Percentiles rank a stretch among this genome's conserved stretches.
Conservation (phyloP, 768 basidiomycete genomes). For the Suillus placidus region DNA sequence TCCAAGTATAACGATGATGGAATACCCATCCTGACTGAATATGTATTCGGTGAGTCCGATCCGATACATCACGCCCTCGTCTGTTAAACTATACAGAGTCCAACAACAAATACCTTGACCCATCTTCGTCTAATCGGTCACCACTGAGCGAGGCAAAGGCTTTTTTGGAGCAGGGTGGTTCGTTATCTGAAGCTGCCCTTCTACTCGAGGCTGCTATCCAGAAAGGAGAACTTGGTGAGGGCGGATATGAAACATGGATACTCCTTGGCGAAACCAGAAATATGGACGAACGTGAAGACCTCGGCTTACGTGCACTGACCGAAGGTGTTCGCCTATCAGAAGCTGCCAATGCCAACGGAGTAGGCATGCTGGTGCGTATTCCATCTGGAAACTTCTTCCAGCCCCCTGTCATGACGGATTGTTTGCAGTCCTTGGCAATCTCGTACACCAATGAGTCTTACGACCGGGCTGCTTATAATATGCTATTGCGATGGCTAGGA, state of each 20-base stretch:
- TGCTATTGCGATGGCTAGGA: constrained; percentile 83
- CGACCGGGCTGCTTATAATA: constrained; percentile 83
- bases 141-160: constrained; percentile 72
- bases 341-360: constrained; percentile 60
- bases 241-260: constrained; percentile 90
- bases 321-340: constrained; percentile 74
- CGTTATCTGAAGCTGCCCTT: constrained; percentile 83
- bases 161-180: constrained; percentile 77
- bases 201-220: constrained; percentile 92
- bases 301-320: constrained; percentile 76
- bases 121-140: constrained; percentile 49
- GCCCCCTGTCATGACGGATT: neutral
- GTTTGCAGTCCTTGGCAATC: constrained; percentile 82
- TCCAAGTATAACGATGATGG: constrained; percentile 71
- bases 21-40: constrained; percentile 69
- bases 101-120: constrained; percentile 71
- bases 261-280: constrained; percentile 86
- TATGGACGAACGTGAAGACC: constrained; percentile 88
- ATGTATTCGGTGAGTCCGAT: constrained; percentile 70
- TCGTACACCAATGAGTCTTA: constrained; percentile 95
- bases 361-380: constrained; percentile 71
- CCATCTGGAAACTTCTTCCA: neutral
- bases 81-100: constrained; percentile 47
- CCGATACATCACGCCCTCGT: neutral
- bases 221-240: constrained; percentile 76